Conservation (phyloP, 2,329 filamentous ascomycete species). For the Fusarium sp. region DNA sequence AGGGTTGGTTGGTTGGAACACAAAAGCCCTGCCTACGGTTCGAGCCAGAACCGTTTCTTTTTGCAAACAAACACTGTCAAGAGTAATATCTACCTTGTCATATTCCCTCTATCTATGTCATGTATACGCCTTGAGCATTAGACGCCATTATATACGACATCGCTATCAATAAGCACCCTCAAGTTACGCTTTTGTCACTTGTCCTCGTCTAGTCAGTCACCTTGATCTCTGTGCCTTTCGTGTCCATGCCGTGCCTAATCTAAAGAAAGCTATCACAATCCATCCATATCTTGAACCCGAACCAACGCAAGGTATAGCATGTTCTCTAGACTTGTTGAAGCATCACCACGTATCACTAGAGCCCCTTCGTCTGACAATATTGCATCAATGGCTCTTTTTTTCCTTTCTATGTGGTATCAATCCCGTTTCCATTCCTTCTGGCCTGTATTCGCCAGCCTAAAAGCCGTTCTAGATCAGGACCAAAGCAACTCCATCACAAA, state of each 20-base stretch:
- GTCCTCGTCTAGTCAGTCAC: neutral
- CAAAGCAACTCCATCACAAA: conserved; percentile 16
- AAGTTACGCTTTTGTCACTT: neutral
- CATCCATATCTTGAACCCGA: neutral
- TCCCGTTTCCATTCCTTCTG: neutral
- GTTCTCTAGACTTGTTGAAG: neutral
- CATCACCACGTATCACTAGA: neutral
- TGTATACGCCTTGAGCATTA: conserved; percentile 1
- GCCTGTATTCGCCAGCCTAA: neutral
- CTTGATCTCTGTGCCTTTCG: neutral
- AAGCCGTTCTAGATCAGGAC: neutral
- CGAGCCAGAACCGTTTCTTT: neutral
- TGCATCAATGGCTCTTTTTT: conserved; percentile 22
- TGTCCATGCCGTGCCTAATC: neutral
- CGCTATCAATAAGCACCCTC: neutral
- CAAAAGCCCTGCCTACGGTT: conserved; percentile 2
- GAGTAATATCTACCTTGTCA: conserved; percentile 27
- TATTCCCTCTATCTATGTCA: neutral
- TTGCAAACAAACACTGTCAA: conserved; percentile 1
- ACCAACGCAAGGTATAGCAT: neutral
- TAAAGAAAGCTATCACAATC: neutral
- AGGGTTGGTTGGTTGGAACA: conserved; percentile 4
- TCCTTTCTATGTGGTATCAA: conserved; percentile 24
- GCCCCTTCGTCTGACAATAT: neutral
- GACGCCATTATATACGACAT: conserved; percentile 6